Percentiles rank a stretch among this genome's conserved stretches.
Conservation (phyloP, 208 protist species). For the Leishmania lainsoni region DNA sequence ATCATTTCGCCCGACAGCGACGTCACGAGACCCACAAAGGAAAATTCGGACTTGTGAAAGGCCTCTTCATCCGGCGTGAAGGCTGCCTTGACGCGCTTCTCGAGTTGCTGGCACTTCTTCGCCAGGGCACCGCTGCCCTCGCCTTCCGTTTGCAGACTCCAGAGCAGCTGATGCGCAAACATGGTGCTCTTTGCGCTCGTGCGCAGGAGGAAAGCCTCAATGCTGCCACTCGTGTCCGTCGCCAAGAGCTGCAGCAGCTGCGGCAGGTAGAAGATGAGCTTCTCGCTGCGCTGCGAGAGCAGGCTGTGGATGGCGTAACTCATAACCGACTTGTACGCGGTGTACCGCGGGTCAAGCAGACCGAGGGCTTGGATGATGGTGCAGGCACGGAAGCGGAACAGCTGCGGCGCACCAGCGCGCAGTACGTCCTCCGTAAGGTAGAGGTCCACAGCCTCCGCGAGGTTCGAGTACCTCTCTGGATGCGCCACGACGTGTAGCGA, state of each 20-base stretch:
- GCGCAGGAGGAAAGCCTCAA: constrained; percentile 55
- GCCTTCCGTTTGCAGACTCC: constrained; percentile 77
- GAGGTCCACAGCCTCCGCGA: constrained; percentile 68
- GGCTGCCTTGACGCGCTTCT: constrained; percentile 34
- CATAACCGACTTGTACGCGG: constrained; percentile 48
- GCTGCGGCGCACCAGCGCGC: constrained; percentile 51
- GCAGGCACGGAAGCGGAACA: constrained; percentile 71
- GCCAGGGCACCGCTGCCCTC: constrained; percentile 53
- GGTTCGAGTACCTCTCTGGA: constrained; percentile 56
- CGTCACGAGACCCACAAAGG: constrained; percentile 73
- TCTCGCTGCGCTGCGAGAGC: constrained; percentile 67
- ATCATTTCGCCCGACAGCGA: constrained; percentile 84
- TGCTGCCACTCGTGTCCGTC: constrained; percentile 54
- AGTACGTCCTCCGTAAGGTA: constrained; percentile 77
- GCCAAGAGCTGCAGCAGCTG: constrained; percentile 88
- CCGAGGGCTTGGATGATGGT: constrained; percentile 75
- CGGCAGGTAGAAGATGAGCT: constrained; percentile 91
- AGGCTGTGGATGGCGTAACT: constrained; percentile 82
- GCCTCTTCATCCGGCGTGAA: constrained; percentile 47
- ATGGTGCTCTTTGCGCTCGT: constrained; percentile 68
- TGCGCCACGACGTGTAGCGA: constrained; percentile 39
- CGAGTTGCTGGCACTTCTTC: constrained; percentile 45
- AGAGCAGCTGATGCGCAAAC: constrained; percentile 90
- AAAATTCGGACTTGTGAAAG: constrained; percentile 82
- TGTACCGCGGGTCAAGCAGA: constrained; percentile 62